Percentiles rank a stretch among this genome's conserved stretches.
Conservation (phyloP, 495 filamentous ascomycete species). For the Penicillium mononematosum region DNA sequence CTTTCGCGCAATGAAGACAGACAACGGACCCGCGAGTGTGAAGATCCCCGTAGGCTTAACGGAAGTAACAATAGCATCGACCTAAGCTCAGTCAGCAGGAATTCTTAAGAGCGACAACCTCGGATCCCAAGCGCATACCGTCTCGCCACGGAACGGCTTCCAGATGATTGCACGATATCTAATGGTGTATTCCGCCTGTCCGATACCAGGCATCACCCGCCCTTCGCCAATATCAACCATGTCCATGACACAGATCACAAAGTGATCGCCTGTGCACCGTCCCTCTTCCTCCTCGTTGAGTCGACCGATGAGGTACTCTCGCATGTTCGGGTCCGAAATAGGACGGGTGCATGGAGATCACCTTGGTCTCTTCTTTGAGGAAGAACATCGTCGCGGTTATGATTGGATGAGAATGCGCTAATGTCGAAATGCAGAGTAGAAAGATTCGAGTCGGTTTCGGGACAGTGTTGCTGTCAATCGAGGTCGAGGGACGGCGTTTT, state of each 20-base stretch:
- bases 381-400: constrained; percentile 74
- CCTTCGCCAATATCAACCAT: constrained; percentile 89
- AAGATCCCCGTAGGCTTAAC: constrained; percentile 94
- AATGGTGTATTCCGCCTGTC: constrained; percentile 89
- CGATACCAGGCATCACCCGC: constrained; percentile 83
- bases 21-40: constrained; percentile 81
- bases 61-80: constrained; percentile 86
- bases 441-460: constrained; percentile 1
- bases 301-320: constrained; percentile 79
- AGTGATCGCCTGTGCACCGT: constrained; percentile 87
- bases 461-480: constrained; percentile 13
- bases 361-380: constrained; percentile 89
- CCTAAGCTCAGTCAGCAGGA: constrained; percentile 47
- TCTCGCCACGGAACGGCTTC: constrained; percentile 95
- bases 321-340: constrained; percentile 92
- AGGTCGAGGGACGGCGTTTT: constrained; percentile 16
- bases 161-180: constrained; percentile 95
- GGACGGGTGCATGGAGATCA: constrained; percentile 90
- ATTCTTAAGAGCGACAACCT: not conserved
- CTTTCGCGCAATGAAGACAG: constrained; percentile 83
- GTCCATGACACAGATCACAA: constrained; percentile 95
- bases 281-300: constrained; percentile 92
- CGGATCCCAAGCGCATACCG: constrained; percentile 56
- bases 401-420: constrained; percentile 2
- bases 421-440: not conserved